These are phyloP conservation scores for Nepenthes gracilis DNA, from an alignment of 148 eudicot genomes.

Conservation along the genomic window DNA sequence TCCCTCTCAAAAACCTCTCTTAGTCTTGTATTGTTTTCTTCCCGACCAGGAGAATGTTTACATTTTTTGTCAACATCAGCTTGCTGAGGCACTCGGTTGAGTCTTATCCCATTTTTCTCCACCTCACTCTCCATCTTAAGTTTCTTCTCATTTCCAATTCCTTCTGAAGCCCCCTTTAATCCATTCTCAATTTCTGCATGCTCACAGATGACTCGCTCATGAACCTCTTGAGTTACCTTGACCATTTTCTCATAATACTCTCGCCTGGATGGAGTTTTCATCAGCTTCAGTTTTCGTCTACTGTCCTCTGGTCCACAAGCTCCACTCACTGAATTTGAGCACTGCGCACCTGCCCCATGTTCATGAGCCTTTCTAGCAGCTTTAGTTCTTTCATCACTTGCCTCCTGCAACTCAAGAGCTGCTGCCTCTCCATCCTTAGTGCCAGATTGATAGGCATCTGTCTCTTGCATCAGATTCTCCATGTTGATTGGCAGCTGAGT, in stretches of 20 bases:
- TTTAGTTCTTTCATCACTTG: conserved; percentile 7
- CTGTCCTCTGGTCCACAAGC: conserved; percentile 17
- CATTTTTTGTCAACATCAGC: conserved; percentile 8
- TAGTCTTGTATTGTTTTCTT: conserved; percentile 13
- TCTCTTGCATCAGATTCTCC: conserved; percentile 7
- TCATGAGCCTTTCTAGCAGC: conserved; percentile 14
- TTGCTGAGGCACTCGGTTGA: conserved; percentile 3
- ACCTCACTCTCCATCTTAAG: conserved; percentile 12
- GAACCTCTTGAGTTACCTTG: conserved; percentile 32
- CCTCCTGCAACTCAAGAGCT: conserved; percentile 17
- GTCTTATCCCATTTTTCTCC: conserved; percentile 12
- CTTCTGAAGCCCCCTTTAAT: conserved; percentile 14
- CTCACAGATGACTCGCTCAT: conserved; percentile 15
- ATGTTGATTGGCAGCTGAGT: conserved; percentile 10
- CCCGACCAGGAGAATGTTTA: conserved; percentile 4
- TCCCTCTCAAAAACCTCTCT: conserved; percentile 13
- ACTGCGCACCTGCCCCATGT: conserved; percentile 5
- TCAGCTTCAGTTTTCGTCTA: conserved; percentile 26
- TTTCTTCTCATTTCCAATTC: conserved; percentile 14
- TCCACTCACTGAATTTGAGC: conserved; percentile 20
- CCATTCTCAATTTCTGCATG: conserved; percentile 21
- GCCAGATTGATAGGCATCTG: conserved; percentile 1
- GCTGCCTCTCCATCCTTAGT: conserved; percentile 11
- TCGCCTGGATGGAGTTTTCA: conserved; percentile 27
- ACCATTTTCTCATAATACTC: conserved; percentile 34